Conservation (phyloP, 371 early-diverging fungal species). For the Rhizomucor pusillus region DNA sequence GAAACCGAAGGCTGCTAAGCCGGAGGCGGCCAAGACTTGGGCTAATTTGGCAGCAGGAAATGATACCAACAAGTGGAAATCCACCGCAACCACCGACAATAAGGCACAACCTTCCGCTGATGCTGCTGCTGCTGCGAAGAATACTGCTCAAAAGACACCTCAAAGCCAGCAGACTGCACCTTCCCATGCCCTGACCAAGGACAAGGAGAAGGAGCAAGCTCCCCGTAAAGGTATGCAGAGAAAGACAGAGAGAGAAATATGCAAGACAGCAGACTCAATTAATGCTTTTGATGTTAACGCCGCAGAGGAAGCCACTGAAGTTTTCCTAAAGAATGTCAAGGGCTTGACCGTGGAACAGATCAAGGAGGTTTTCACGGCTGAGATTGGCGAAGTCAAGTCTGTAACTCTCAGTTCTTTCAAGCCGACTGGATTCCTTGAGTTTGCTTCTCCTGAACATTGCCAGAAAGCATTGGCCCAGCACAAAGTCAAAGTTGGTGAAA, state of each 20-base stretch:
- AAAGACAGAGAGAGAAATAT: no score
- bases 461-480: constrained; percentile 43
- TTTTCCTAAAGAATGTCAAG: constrained; percentile 38
- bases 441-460: constrained; percentile 28
- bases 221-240: constrained; percentile 11
- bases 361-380: constrained; percentile 30
- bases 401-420: constrained; percentile 15
- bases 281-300: not conserved
- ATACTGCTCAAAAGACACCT: no score
- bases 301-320: constrained; percentile 20
- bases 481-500: constrained; percentile 21
- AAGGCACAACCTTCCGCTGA: not conserved
- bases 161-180: no score
- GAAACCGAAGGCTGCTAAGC: constrained; percentile 8
- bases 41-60: constrained; percentile 42
- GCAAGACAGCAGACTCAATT: not conserved
- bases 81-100: constrained; percentile 1
- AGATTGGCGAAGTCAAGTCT: constrained; percentile 37
- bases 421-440: constrained; percentile 39
- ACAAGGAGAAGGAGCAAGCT: no score
- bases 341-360: constrained; percentile 30
- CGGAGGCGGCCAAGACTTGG: constrained; percentile 46
- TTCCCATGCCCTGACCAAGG: no score
- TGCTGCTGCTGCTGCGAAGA: no score
- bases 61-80: constrained; percentile 5